Conservation (phyloP, 768 basidiomycete species). For the Chalciporus chontae region DNA sequence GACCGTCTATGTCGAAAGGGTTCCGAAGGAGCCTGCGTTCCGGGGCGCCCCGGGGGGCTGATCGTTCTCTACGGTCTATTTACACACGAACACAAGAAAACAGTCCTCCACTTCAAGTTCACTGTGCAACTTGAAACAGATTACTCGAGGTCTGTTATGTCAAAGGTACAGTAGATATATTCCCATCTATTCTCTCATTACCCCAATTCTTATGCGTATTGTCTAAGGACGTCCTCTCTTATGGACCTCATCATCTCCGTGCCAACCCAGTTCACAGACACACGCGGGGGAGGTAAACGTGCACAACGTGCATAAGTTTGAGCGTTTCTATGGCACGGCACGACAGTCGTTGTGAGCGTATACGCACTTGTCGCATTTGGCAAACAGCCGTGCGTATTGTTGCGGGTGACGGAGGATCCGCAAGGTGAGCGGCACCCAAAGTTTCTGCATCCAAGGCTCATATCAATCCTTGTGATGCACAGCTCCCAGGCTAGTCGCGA, state of each 20-base stretch:
- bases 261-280: conserved; percentile 91
- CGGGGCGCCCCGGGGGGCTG: conserved; percentile 37
- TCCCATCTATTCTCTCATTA: neutral
- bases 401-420: conserved; percentile 63
- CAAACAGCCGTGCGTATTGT: conserved; percentile 65
- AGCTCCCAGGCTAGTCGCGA: conserved; percentile 86
- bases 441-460: too few relatives aligned
- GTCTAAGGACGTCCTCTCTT: conserved; percentile 78
- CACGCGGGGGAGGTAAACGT: conserved; percentile 84
- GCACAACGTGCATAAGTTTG: conserved; percentile 97
- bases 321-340: conserved; percentile 86
- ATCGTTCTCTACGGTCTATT: conserved; percentile 77
- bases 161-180: conserved; percentile 90
- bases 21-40: conserved; percentile 51
- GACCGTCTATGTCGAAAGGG: conserved; percentile 69
- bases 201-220: neutral
- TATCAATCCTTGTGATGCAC: too few relatives aligned
- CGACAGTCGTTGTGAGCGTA: conserved; percentile 76
- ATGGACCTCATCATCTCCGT: conserved; percentile 81
- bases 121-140: conserved; percentile 94
- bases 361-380: conserved; percentile 92
- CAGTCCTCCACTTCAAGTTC: conserved; percentile 90
- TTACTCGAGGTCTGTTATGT: conserved; percentile 81
- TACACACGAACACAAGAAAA: conserved; percentile 95
- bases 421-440: conserved; percentile 55